phyloP scores from a whole-genome alignment of 768 basidiomycete genomes.

The Termitomyces heimii region DNA sequence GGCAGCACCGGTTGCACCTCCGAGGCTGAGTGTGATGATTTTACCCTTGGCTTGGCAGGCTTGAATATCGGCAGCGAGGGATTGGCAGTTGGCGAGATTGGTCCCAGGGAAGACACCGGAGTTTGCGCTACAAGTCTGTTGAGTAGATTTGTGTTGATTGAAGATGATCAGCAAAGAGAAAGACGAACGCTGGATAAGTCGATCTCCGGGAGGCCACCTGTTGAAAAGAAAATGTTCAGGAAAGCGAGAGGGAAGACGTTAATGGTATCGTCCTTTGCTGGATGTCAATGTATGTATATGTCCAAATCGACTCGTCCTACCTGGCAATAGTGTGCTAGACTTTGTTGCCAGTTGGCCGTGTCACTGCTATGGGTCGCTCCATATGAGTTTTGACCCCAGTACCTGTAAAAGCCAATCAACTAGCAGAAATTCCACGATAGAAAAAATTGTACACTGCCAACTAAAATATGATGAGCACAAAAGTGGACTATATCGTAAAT shows the following conservation, averaged over 20 bases:
- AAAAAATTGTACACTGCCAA: constrained; percentile 42
- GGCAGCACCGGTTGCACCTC: constrained; percentile 48
- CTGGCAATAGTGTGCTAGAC: constrained; percentile 57
- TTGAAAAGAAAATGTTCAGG: constrained; percentile 53
- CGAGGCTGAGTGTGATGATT: constrained; percentile 41
- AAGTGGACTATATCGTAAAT: background rate
- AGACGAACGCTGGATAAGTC: constrained; percentile 50
- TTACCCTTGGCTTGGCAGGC: constrained; percentile 53
- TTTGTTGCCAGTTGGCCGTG: constrained; percentile 52
- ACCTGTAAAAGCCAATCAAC: constrained; percentile 28
- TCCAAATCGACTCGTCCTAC: background rate
- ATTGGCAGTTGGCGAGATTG: constrained; percentile 49
- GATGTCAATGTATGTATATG: background rate
- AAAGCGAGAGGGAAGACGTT: constrained; percentile 60
- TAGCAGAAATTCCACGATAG: background rate
- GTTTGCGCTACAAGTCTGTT: constrained; percentile 45
- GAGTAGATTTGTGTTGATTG: background rate
- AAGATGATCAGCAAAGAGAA: background rate
- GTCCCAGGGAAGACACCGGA: constrained; percentile 49
- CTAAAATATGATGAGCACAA: constrained; percentile 21
- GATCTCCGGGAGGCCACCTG: constrained; percentile 52
- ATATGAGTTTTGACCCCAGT: constrained; percentile 75
- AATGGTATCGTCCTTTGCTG: constrained; percentile 45
- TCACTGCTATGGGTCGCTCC: constrained; percentile 47
- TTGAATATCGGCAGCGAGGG: constrained; percentile 50